Percentiles rank a stretch among this genome's conserved stretches.
phyloP scores from a whole-genome alignment of 495 filamentous ascomycete genomes.

The Pyrenula aspistea region DNA sequence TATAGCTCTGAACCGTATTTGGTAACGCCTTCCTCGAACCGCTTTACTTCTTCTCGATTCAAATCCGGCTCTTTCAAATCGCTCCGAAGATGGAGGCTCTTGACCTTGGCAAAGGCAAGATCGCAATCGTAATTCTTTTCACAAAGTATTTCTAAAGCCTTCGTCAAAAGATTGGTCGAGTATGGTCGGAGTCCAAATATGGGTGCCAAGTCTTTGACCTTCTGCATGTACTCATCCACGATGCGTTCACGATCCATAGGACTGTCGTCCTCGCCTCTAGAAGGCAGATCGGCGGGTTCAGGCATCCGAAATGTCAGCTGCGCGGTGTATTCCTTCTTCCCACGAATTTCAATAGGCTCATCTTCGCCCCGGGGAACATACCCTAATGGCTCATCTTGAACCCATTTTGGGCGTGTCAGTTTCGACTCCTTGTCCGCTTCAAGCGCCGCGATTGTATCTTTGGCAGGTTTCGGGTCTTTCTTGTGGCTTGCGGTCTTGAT shows the following conservation, averaged over 20 bases:
- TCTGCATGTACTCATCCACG: slow-evolving; percentile 64
- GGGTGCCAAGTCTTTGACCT: slow-evolving; percentile 47
- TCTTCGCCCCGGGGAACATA: slow-evolving; percentile 81
- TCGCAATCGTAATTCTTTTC: slow-evolving; percentile 56
- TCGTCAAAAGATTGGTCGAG: slow-evolving; percentile 81
- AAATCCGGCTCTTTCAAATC: slow-evolving; percentile 80
- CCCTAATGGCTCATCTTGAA: slow-evolving; percentile 80
- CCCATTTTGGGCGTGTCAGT: slow-evolving; percentile 80
- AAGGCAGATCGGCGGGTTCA: slow-evolving; percentile 15
- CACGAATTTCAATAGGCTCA: slow-evolving; percentile 29
- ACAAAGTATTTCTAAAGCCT: slow-evolving; percentile 65
- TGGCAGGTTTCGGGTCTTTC: slow-evolving; percentile 63
- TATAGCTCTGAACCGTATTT: slow-evolving; percentile 89
- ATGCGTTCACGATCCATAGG: slow-evolving; percentile 35
- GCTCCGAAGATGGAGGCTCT: slow-evolving; percentile 52
- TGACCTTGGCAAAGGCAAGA: slow-evolving; percentile 60
- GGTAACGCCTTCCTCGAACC: slow-evolving; percentile 83
- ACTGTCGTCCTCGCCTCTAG: slow-evolving; percentile 34
- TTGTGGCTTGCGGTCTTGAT: slow-evolving; percentile 42
- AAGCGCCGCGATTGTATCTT: slow-evolving; percentile 63
- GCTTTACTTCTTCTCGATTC: slow-evolving; percentile 64
- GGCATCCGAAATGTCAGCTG: slow-evolving; percentile 42
- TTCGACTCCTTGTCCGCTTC: slow-evolving; percentile 68
- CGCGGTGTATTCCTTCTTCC: slow-evolving; percentile 40
- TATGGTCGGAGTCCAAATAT: slow-evolving; percentile 52